These are phyloP conservation scores for Proliferodiscus dingleyae DNA, from an alignment of 2,329 filamentous ascomycete genomes.

Conservation along the genomic window DNA sequence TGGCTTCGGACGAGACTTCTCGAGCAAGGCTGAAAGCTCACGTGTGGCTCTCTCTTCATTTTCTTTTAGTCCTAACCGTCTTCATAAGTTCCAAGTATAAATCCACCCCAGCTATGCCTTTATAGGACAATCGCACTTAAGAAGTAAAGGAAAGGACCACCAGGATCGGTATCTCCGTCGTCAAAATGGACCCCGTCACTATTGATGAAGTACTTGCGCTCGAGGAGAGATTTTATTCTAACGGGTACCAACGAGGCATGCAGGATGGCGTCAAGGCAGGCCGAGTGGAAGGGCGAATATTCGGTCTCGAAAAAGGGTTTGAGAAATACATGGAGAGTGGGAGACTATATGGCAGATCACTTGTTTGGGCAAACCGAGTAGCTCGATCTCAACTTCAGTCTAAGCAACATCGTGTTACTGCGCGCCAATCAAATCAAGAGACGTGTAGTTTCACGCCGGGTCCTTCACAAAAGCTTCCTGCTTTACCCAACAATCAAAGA, in stretches of 20 bases:
- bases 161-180: not conserved
- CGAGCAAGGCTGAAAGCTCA: not conserved
- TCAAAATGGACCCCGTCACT: slow-evolving; percentile 22
- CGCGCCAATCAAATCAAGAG: not conserved
- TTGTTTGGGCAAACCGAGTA: slow-evolving; percentile 78
- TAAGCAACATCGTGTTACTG: no score
- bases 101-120: no score
- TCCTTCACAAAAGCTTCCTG: slow-evolving; percentile 35
- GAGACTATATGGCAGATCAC: slow-evolving; percentile 67
- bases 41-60: no score
- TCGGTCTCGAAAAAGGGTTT: slow-evolving; percentile 89
- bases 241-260: slow-evolving; percentile 73
- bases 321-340: slow-evolving; percentile 86
- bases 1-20: no score
- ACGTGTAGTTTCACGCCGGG: not conserved
- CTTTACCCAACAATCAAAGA: slow-evolving; percentile 52
- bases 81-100: no score
- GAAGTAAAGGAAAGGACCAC: not conserved
- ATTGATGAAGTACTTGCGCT: slow-evolving; percentile 48
- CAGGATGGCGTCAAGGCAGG: slow-evolving; percentile 74
- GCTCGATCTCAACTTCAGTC: slow-evolving; percentile 23
- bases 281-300: slow-evolving; percentile 79
- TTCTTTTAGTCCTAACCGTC: no score
- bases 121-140: no score
- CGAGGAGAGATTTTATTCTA: slow-evolving; percentile 69